These are phyloP conservation scores for Lipomyces lipofer DNA, from an alignment of 805 yeast species.

Conservation along the genomic window DNA sequence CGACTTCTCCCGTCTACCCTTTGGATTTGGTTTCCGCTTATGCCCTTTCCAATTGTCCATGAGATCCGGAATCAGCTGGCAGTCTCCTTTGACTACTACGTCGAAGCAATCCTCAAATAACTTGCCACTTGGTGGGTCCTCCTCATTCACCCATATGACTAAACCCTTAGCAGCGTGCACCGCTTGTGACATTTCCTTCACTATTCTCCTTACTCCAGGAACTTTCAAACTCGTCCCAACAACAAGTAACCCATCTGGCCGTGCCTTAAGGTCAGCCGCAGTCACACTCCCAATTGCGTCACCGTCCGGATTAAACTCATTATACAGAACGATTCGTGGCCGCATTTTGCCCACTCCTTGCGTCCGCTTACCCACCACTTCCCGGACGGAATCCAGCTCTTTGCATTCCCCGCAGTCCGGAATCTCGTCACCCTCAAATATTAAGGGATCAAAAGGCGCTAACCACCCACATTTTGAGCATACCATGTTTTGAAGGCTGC, in stretches of 20 bases:
- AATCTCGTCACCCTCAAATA: constrained; percentile 46
- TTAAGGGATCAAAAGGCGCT: constrained; percentile 52
- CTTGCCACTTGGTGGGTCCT: constrained; percentile 43
- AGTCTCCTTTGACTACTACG: constrained; percentile 62
- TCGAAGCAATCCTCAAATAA: constrained; percentile 57
- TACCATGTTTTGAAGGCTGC: constrained; percentile 68
- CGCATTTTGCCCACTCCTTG: constrained; percentile 64
- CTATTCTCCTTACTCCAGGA: constrained; percentile 66
- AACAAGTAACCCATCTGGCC: constrained; percentile 76
- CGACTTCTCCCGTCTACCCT: constrained; percentile 21
- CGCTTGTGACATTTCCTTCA: constrained; percentile 58
- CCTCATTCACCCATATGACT: constrained; percentile 62
- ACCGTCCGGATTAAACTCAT: constrained; percentile 83
- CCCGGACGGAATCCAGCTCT: constrained; percentile 57
- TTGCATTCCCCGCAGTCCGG: constrained; percentile 68
- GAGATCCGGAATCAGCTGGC: constrained; percentile 54
- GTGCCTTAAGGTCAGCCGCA: constrained; percentile 59
- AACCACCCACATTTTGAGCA: constrained; percentile 75
- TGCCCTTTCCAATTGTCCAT: constrained; percentile 6
- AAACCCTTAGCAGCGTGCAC: constrained; percentile 60
- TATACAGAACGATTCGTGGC: constrained; percentile 68
- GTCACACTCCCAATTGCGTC: constrained; percentile 79
- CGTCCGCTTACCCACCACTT: constrained; percentile 61
- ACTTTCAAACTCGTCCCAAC: constrained; percentile 86
- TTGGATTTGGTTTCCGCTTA: neutral